phyloP scores from a whole-genome alignment of 306 rosid genomes.

The Ormosia semicastrata region DNA sequence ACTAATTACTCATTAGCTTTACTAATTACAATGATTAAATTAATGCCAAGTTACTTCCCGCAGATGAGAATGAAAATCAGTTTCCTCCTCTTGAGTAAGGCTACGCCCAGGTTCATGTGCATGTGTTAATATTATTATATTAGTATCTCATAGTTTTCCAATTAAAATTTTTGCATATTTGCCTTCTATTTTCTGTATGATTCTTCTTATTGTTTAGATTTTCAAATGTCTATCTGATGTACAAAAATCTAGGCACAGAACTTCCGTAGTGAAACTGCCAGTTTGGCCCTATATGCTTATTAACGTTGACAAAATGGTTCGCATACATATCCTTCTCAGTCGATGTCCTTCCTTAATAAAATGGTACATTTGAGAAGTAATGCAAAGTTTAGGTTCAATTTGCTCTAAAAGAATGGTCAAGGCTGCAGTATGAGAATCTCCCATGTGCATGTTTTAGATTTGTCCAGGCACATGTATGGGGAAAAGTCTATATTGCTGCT shows the following conservation, averaged over 20 bases:
- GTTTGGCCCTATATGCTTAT: not conserved
- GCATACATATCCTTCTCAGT: not conserved
- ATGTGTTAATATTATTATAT: not conserved
- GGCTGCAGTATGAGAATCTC: not conserved
- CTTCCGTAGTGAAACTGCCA: not conserved
- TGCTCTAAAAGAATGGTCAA: not conserved
- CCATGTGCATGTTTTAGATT: slow-evolving; percentile 2
- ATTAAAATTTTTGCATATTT: not conserved
- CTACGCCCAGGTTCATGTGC: no score
- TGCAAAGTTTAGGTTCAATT: not conserved
- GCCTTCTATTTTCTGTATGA: not conserved
- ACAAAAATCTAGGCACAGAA: not conserved
- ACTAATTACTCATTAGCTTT: no score
- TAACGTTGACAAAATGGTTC: not conserved
- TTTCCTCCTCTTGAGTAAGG: no score
- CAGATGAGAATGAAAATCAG: no score
- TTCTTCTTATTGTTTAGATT: not conserved
- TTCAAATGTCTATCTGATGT: not conserved
- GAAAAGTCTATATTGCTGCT: not conserved
- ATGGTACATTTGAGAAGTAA: not conserved
- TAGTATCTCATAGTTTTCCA: not conserved
- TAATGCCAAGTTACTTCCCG: no score
- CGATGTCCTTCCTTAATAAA: not conserved
- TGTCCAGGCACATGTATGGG: slow-evolving; percentile 10
- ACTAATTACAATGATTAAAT: no score